Base-by-base conservation (phyloP, 306 rosid genomes). In the Sechiopsis laciniata region DNA sequence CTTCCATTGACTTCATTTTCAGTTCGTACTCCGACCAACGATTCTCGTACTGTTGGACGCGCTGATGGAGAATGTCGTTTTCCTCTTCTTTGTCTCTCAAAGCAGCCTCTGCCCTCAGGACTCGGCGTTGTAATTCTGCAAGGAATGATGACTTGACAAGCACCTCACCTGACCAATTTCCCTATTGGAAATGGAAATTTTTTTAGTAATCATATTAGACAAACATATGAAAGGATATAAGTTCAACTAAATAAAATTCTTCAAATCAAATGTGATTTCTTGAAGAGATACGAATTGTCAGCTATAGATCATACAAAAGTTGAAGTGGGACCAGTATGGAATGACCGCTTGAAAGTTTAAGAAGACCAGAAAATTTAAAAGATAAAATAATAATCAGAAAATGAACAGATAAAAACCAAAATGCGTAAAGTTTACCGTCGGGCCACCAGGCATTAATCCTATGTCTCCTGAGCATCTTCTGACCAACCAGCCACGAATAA, bases 1-100 rank as follows among this genome's bases (percentile, higher is more conserved):
- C 97, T 85, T 94, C 99, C 99, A 94, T 94, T 79, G 99, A 94
- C 74, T 89, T 94, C 99, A 94, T 94, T 78, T 94, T 94, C 66
- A 87, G 74, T 82, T 94, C 99, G 73, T 94, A 94, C 71, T 94
- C 99, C 2, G 97, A 91, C 99, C 99, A 94, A 68, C 99, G 93
- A 81, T 77, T 94, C 60, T 94, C 97, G 6, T 91, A 91, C 83
- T 91, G 99, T 80, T 94, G 96, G 74, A 91, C 84, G 16, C 96
- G 97, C 77, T 94, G 99, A 72, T 89, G 91, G 76, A 94, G 99
- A 73, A 94, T 94, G 86, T 94, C 99, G 76, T 94, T 94, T 83
- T 94, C 99, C 77, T 91, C 97, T 82, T 91, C 99, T 85, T 94
- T 94, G 77, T 89, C 97, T 81, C 97, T 86, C 77, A 94, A 78